Evolutionary conservation across 306 rosid genomes (phyloP).

Genomic region (Corylus avellana): DNA sequence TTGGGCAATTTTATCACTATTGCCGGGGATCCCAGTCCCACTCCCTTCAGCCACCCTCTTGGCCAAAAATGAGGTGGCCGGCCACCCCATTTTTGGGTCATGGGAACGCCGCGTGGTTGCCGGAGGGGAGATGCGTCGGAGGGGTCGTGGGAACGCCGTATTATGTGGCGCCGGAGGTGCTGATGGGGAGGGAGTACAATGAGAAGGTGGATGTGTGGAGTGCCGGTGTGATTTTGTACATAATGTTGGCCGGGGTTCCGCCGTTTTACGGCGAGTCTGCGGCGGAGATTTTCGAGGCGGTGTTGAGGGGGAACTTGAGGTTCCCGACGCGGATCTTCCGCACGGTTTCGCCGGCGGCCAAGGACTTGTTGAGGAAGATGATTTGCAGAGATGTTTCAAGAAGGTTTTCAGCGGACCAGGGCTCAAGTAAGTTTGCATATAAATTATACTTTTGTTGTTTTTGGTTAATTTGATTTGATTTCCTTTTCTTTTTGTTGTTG

Average conservation of each 20-base stretch:
- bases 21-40: too few species aligned
- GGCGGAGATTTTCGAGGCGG: conserved; percentile 56
- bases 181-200: conserved; percentile 54
- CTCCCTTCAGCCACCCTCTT: too few species aligned
- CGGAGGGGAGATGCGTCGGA: conserved; percentile 41
- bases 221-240: conserved; percentile 61
- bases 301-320: conserved; percentile 68
- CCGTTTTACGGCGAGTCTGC: conserved; percentile 76
- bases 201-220: conserved; percentile 82
- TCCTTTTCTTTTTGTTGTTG: not conserved
- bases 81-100: conserved; percentile 91
- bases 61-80: too few species aligned
- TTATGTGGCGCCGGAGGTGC: conserved; percentile 78
- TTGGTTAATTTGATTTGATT: not conserved
- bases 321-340: conserved; percentile 64
- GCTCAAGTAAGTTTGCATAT: conserved; percentile 58
- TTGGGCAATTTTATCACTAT: too few species aligned
- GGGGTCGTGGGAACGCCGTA: conserved; percentile 85
- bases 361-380: conserved; percentile 82
- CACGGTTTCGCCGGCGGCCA: conserved; percentile 60
- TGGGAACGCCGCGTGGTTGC: conserved; percentile 71
- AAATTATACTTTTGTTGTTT: too few species aligned
- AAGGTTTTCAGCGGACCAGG: conserved; percentile 67
- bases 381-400: conserved; percentile 60
- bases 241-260: conserved; percentile 71